Conservation (phyloP, 306 rosid genomes). For the Acacia acuminata region DNA sequence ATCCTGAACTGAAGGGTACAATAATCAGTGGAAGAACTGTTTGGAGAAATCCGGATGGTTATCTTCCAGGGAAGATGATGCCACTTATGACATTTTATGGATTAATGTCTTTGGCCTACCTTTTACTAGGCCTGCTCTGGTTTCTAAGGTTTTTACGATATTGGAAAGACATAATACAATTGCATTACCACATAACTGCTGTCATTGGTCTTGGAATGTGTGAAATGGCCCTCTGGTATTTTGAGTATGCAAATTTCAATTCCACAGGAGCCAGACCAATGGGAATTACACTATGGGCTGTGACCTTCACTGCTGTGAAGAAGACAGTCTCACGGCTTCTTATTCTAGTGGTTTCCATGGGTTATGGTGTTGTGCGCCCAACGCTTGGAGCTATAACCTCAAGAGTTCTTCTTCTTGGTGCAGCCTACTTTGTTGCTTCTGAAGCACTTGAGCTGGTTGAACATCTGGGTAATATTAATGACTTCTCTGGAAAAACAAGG, state of each 20-base stretch:
- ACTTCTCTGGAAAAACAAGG: slow-evolving; percentile 68
- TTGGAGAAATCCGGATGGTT: slow-evolving; percentile 82
- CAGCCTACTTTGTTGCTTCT: slow-evolving; percentile 62
- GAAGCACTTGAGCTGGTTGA: slow-evolving; percentile 82
- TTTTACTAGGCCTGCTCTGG: slow-evolving; percentile 69
- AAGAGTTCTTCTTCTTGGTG: slow-evolving; percentile 63
- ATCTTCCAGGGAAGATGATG: slow-evolving; percentile 73
- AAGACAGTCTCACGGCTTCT: slow-evolving; percentile 75
- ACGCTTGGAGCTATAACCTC: slow-evolving; percentile 62
- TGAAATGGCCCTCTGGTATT: slow-evolving; percentile 85
- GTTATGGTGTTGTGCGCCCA: slow-evolving; percentile 73
- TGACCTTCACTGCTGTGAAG: slow-evolving; percentile 61
- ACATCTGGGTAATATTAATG: slow-evolving; percentile 76
- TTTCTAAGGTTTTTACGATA: slow-evolving; percentile 63
- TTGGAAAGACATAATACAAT: slow-evolving; percentile 69
- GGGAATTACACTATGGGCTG: slow-evolving; percentile 74
- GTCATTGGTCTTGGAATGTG: slow-evolving; percentile 81
- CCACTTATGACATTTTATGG: slow-evolving; percentile 75
- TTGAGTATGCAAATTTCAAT: slow-evolving; percentile 72
- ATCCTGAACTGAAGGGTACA: slow-evolving; percentile 68
- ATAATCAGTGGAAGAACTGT: slow-evolving; percentile 64
- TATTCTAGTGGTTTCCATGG: slow-evolving; percentile 74
- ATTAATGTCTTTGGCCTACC: slow-evolving; percentile 68
- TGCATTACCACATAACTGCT: slow-evolving; percentile 76
- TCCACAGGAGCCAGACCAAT: slow-evolving; percentile 72